Base-by-base conservation (phyloP, 192 early-diverging fungal species). In the Rhizophagus sp. region DNA sequence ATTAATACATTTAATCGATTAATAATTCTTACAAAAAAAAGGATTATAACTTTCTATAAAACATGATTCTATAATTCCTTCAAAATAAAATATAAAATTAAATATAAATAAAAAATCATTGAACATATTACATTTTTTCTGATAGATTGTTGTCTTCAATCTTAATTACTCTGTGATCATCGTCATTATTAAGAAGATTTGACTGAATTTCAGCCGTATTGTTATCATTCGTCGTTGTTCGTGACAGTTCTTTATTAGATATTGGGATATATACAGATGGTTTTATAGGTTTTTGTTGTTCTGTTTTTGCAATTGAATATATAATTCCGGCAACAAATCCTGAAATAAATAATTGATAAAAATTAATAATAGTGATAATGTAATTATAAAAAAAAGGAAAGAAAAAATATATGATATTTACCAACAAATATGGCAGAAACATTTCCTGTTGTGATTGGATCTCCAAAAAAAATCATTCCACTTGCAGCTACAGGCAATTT, bases 401-500 rank as follows among this genome's bases (percentile, higher is more conserved):
- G 4, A 57, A 15, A 19, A 30, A 30, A 30, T 30, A 57, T 22
- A 19, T 15, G 15, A 10, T n/a, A 62, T 25, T 69, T 79, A 79
- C 96, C 98, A 76, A 98, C 90, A 72, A 95, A 49, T 12, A 99
- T 95, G n/a, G 94, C 95, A 57, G 90, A 85, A 24, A 98, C 92
- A 78, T 93, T 92, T 41, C 92, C 96, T 66, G 91, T 83, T 0
- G 95, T 95, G 25, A 95, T 89, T 22, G 91, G 90, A 78, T 97
- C 97, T 64, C 92, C 92, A 87, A 99, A 96, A 88, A 97, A 98
- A 15, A 99, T 61, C 88, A 99, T 98, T 47, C 97, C 96, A 76
- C 94, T 94, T 39, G 97, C 87, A 5, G 97, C 95, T 77, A 99
- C 96, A 19, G 98, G 98, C 44, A 99, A 87, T 82, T 99, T 99